Percentiles rank a stretch among this genome's conserved stretches.
Conservation (phyloP, 75 land plant genomes). For the Larix kaempferi region DNA sequence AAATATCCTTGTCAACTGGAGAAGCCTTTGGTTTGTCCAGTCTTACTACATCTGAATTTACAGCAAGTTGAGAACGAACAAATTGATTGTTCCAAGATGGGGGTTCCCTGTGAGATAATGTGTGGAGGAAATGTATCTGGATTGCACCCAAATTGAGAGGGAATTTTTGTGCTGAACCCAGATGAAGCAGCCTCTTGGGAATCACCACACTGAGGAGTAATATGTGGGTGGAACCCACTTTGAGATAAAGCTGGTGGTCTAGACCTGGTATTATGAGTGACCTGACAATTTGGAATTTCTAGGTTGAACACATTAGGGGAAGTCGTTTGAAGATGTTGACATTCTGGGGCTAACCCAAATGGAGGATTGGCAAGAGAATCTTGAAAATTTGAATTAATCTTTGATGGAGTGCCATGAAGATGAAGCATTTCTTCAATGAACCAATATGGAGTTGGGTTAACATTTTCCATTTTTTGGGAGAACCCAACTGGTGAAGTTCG, state of each 20-base stretch:
- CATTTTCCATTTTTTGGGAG: not conserved
- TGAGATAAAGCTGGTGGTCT: not conserved
- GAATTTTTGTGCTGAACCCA: not conserved
- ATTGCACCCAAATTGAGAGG: not conserved
- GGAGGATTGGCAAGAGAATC: not conserved
- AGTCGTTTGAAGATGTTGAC: not conserved
- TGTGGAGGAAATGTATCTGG: not conserved
- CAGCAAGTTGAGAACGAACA: not conserved
- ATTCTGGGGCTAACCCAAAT: not conserved
- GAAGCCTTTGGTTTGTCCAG: not conserved
- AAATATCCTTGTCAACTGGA: conserved; percentile 1
- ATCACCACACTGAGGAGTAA: not conserved
- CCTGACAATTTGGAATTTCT: not conserved
- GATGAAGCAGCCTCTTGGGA: not conserved
- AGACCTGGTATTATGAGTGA: not conserved
- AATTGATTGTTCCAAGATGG: not conserved
- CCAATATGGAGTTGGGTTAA: not conserved
- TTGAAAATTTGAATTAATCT: not conserved
- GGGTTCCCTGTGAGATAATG: not conserved
- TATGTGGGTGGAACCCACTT: not conserved
- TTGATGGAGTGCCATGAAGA: not conserved
- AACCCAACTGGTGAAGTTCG: not conserved
- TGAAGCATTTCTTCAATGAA: not conserved
- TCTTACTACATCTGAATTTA: not conserved
- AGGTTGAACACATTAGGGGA: not conserved